A percentile compares a stretch with the other conserved stretches of the same genome.
Evolutionary conservation across 2,329 filamentous ascomycete species (phyloP).

Genomic region (Cercospora berteroae): DNA sequence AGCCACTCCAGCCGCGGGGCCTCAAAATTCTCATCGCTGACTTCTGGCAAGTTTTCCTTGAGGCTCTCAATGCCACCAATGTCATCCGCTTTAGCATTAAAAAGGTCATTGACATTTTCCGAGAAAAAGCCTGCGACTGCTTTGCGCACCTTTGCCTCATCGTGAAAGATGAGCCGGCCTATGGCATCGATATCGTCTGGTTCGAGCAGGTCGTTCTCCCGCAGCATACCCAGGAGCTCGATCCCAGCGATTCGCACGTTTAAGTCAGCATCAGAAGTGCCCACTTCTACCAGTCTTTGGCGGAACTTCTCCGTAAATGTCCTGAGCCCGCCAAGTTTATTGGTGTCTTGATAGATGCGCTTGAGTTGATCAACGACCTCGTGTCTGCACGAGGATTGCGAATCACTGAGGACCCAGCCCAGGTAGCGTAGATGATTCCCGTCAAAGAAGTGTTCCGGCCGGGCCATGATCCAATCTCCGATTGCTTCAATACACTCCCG

Average conservation of each 20-base stretch:
- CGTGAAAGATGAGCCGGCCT: slow-evolving; percentile 84
- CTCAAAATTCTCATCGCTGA: slow-evolving; percentile 62
- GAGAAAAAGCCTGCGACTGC: slow-evolving; percentile 89
- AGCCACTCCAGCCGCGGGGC: slow-evolving; percentile 77
- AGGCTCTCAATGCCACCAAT: slow-evolving; percentile 76
- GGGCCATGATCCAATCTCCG: slow-evolving; percentile 80
- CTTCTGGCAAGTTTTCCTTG: slow-evolving; percentile 71
- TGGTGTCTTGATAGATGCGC: slow-evolving; percentile 74
- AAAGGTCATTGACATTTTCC: slow-evolving; percentile 78
- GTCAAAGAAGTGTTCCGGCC: slow-evolving; percentile 87
- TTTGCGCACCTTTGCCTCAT: slow-evolving; percentile 79
- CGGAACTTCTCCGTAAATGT: slow-evolving; percentile 94
- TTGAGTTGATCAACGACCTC: slow-evolving; percentile 83
- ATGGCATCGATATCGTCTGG: slow-evolving; percentile 87
- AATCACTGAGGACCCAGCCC: slow-evolving; percentile 91
- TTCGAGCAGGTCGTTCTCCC: slow-evolving; percentile 81
- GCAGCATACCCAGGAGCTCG: slow-evolving; percentile 75
- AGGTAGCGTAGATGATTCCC: slow-evolving; percentile 88
- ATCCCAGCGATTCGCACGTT: slow-evolving; percentile 78
- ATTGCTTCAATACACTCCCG: slow-evolving; percentile 84
- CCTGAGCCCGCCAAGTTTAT: slow-evolving; percentile 72
- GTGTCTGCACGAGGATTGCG: slow-evolving; percentile 68
- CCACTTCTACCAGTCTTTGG: slow-evolving; percentile 85
- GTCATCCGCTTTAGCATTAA: slow-evolving; percentile 76
- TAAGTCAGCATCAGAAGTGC: slow-evolving; percentile 77